Conservation (phyloP, 2,329 filamentous ascomycete species). For the Sarocladium strictum region DNA sequence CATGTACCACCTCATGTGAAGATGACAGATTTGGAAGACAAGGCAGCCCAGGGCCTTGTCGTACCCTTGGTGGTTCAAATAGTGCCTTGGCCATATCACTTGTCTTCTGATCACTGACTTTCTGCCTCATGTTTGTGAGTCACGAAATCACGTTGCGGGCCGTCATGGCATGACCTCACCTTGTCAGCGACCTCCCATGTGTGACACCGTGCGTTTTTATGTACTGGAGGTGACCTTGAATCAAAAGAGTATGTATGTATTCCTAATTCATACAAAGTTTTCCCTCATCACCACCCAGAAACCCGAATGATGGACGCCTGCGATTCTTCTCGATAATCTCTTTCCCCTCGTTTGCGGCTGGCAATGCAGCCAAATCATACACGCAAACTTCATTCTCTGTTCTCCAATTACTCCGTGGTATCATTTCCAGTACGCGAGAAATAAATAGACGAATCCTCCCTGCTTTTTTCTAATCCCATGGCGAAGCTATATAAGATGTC, state of each 20-base stretch:
- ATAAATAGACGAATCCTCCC: neutral
- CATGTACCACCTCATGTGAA: neutral
- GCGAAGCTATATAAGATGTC: neutral
- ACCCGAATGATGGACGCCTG: neutral
- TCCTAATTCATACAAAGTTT: neutral
- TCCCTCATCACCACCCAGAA: neutral
- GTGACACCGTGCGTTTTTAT: neutral
- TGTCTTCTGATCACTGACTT: neutral
- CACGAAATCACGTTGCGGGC: neutral
- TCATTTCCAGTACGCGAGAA: slow-evolving; percentile 4
- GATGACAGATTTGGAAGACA: neutral
- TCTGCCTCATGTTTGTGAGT: neutral
- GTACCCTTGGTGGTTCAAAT: neutral
- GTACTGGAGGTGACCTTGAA: neutral
- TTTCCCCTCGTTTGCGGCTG: neutral
- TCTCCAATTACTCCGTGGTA: slow-evolving; percentile 7
- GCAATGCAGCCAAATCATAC: neutral
- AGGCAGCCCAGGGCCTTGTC: neutral
- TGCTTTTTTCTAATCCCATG: slow-evolving; percentile 1
- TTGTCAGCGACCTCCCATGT: neutral
- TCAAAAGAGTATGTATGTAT: neutral
- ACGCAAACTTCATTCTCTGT: neutral
- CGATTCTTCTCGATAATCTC: neutral
- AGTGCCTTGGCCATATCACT: neutral
- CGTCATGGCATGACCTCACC: neutral